A percentile compares a stretch with the other conserved stretches of the same genome.
phyloP scores from a whole-genome alignment of 768 basidiomycete species.

The Tylopilus balloui region DNA sequence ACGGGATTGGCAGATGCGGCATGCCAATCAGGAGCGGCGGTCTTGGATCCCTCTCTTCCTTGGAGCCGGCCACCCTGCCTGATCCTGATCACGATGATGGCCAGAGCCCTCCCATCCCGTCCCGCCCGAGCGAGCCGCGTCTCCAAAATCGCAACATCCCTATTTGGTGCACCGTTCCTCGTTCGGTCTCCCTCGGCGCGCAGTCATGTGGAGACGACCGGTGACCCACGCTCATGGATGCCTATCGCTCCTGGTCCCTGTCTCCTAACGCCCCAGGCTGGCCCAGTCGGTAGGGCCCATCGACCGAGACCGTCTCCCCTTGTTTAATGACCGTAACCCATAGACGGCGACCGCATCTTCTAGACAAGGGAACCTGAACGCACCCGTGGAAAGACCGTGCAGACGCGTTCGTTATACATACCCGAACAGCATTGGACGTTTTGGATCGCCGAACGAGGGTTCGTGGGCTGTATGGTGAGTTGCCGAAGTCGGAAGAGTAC shows the following conservation, averaged over 20 bases:
- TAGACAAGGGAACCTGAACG: not conserved
- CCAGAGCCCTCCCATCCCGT: not conserved
- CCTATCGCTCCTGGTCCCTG: too few species aligned
- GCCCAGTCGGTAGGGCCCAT: constrained; percentile 5
- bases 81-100: not conserved
- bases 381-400: constrained; percentile 6
- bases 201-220: not conserved
- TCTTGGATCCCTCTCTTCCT: too few species aligned
- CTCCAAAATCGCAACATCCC: not conserved
- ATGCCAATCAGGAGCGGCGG: not conserved
- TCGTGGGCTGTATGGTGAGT: not conserved
- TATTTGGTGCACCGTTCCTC: constrained; percentile 5
- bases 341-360: constrained; percentile 1
- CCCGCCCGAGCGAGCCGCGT: not conserved
- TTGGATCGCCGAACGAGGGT: constrained; percentile 5
- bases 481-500: constrained; percentile 9
- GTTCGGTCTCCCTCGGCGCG: constrained; percentile 14
- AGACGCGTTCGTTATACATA: too few species aligned
- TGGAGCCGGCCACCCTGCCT: not conserved
- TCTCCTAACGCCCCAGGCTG: constrained; percentile 1
- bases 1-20: not conserved
- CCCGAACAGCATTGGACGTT: too few species aligned
- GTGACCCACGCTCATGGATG: too few species aligned
- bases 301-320: not conserved
- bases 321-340: constrained; percentile 19